Base-by-base conservation (phyloP, 2,329 filamentous ascomycete genomes). In the Hymenoscyphus occultus region DNA sequence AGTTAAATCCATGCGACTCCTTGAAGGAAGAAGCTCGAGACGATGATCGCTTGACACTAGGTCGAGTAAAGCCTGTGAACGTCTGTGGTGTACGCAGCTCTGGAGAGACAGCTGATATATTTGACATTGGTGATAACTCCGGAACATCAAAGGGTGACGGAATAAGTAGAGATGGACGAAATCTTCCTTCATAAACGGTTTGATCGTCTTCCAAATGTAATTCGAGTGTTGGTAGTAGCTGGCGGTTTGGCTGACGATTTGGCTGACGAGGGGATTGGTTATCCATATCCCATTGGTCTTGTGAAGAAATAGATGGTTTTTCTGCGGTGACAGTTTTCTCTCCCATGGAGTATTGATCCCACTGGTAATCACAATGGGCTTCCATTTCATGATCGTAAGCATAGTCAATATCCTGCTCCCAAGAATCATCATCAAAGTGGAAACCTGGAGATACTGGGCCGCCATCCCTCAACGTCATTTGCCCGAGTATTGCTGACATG, bases 331-430 rank as follows among this genome's bases (percentile, higher is more conserved):
- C 65, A 22, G 58, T 57, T 31, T 70, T 66, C 59, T 68, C 68
- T 12, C 87, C 85, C 61, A 83, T 70, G 0, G 85, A 88, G 2
- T 81, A 78, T 16, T 83, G 82, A 65, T 87, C 84, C 86, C 86
- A 89, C 56, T 86, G 83, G 70, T 87, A 89, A 67, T 89, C 83
- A 72, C 85, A 89, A 74, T 89, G 80, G 7, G 86, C 87, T 74
- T 90, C 87, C 13, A 83, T 86, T 69, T 86, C 87, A 70, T 90
- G 85, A 69, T 89, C 86, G 71, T 90, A 90, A 72, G 85, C 89
- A 75, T 89, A 90, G 72, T 90, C 87, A 67, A 90, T 89, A 67
- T 86, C 86, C 61, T 88, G 86, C 71, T 90, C 87, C 87, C 87
- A 90, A 69, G 79, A 76, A 58, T 87, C 70, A 45, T 67, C 66